Evolutionary conservation across 1,139 yeast species (phyloP).

Genomic region (Yamadazyma atmosphaerica): DNA sequence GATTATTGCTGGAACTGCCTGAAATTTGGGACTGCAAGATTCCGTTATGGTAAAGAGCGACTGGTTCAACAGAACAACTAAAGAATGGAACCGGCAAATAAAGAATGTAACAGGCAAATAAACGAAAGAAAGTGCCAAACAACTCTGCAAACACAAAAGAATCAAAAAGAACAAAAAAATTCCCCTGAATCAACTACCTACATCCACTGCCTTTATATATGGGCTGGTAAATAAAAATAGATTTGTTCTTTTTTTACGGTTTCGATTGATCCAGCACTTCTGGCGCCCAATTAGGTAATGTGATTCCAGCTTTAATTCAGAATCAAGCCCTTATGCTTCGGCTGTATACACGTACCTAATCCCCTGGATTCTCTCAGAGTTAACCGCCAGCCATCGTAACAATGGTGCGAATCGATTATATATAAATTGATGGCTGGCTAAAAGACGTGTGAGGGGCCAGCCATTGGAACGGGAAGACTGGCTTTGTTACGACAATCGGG

Average conservation of each 20-base stretch:
- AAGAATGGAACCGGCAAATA: too few species aligned
- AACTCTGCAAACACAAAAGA: background rate
- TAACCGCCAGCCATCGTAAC: slow-evolving; percentile 1
- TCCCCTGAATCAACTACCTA: too few species aligned
- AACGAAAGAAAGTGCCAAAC: background rate
- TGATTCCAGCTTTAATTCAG: slow-evolving; percentile 16
- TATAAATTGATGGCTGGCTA: slow-evolving; percentile 8
- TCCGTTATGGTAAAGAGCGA: background rate
- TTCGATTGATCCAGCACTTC: slow-evolving; percentile 20
- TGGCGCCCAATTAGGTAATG: slow-evolving; percentile 8
- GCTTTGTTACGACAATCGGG: too few species aligned
- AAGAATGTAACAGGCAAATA: too few species aligned
- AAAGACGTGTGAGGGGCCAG: slow-evolving; percentile 1
- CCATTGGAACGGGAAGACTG: slow-evolving; percentile 1
- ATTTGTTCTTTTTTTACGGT: too few species aligned
- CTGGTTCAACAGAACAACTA: background rate
- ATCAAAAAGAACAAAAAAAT: background rate
- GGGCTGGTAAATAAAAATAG: too few species aligned
- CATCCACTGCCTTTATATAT: too few species aligned
- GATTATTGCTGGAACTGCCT: too few species aligned
- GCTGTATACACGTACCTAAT: too few species aligned
- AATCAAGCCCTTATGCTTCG: slow-evolving; percentile 2
- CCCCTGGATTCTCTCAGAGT: background rate
- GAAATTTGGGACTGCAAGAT: too few species aligned
- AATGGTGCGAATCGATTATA: background rate